These are phyloP conservation scores for Heterobasidion parviporum DNA, from an alignment of 1,284 basidiomycete species.

Conservation along the genomic window DNA sequence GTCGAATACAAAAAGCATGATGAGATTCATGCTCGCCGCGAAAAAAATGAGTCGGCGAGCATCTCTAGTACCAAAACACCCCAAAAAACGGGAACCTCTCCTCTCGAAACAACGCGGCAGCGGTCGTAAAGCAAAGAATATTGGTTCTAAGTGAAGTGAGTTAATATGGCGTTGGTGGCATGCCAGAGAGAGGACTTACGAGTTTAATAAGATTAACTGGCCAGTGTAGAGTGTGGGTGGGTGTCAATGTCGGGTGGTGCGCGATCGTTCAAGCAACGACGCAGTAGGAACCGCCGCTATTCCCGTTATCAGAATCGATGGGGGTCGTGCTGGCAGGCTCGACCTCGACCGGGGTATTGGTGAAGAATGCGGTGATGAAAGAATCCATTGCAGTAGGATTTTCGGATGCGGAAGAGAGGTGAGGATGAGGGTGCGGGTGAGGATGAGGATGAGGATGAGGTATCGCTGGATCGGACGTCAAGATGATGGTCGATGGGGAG, in stretches of 20 bases:
- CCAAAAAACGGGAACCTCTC: neutral
- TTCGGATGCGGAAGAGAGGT: neutral
- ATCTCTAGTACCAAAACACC: neutral
- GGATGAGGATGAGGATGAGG: neutral
- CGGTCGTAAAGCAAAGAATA: neutral
- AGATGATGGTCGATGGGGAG: neutral
- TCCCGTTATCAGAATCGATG: neutral
- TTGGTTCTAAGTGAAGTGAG: neutral
- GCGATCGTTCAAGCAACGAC: neutral
- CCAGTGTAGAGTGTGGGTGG: neutral
- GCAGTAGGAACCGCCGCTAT: neutral
- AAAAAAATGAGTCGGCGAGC: neutral
- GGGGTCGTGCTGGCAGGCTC: neutral
- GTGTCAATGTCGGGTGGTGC: neutral
- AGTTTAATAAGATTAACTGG: neutral
- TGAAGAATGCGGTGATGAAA: neutral
- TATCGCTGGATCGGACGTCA: neutral
- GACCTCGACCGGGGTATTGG: neutral
- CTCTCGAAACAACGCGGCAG: neutral
- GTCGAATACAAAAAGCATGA: neutral
- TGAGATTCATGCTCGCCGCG: neutral
- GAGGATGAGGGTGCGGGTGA: neutral
- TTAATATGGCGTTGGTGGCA: neutral
- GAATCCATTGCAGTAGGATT: neutral
- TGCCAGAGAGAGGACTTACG: neutral